A percentile compares a stretch with the other conserved stretches of the same genome.
Conservation (phyloP, 768 basidiomycete species). For the Sarcodon sp. region DNA sequence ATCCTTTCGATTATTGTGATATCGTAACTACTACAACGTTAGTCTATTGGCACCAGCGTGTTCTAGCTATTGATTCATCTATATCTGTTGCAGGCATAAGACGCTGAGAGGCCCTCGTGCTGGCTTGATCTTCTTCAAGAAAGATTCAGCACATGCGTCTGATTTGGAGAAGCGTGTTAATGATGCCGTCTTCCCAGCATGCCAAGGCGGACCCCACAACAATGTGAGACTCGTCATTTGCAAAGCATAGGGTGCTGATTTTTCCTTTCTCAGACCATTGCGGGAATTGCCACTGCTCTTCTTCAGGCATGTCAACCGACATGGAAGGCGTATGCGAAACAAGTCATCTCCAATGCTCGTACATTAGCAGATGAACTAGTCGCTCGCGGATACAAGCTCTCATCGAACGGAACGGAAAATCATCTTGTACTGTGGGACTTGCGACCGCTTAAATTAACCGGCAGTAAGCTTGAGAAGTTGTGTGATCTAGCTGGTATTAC, state of each 20-base stretch:
- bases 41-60: conserved; percentile 13
- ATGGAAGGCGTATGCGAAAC: conserved; percentile 87
- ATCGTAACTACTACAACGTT: conserved; percentile 96
- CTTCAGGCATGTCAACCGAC: conserved; percentile 83
- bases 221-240: conserved; percentile 43
- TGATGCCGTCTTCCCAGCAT: conserved; percentile 98
- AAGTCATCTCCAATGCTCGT: conserved; percentile 83
- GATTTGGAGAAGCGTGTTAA: conserved; percentile 97
- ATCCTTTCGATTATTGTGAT: conserved; percentile 93
- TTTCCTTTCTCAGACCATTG: conserved; percentile 57
- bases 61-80: background rate
- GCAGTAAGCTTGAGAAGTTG: conserved; percentile 96
- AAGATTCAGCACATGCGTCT: conserved; percentile 64
- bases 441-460: conserved; percentile 90
- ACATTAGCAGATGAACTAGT: conserved; percentile 64
- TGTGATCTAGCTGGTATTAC: conserved; percentile 96
- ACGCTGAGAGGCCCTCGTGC: conserved; percentile 97
- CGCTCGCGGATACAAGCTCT: conserved; percentile 84
- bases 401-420: conserved; percentile 94
- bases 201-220: conserved; percentile 99
- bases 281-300: conserved; percentile 86
- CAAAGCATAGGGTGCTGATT: background rate
- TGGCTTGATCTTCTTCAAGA: conserved; percentile 97
- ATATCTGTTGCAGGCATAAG: conserved; percentile 57
- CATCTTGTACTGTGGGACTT: conserved; percentile 98